These are phyloP conservation scores for Geranium brycei DNA, from an alignment of 345 rosid genomes.

Conservation along the genomic window DNA sequence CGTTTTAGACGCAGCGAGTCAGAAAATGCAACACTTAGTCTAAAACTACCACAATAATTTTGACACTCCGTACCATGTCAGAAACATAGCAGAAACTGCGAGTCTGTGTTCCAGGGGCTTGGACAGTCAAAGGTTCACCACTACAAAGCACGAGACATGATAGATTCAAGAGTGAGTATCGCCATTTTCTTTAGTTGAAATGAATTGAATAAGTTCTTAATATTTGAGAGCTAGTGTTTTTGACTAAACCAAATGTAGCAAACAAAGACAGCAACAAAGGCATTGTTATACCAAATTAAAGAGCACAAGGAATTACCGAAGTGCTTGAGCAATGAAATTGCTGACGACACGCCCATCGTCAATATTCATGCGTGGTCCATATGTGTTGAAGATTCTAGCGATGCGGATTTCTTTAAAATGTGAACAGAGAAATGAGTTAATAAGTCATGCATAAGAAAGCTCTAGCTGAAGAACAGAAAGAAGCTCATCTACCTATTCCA, in stretches of 20 bases:
- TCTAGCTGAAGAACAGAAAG: constrained; percentile 1
- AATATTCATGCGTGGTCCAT: constrained; percentile 95
- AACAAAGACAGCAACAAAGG: not conserved
- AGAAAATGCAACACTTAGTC: not conserved
- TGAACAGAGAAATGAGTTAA: constrained; percentile 2
- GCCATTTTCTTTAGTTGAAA: not conserved
- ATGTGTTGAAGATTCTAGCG: constrained; percentile 96
- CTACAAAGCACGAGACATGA: constrained; percentile 23
- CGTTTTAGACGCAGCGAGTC: not conserved
- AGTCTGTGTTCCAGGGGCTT: constrained; percentile 89
- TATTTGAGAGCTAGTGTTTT: not conserved
- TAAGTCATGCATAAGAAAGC: not conserved
- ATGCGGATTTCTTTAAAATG: constrained; percentile 66
- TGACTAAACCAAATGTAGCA: too few relatives aligned
- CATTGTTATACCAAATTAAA: not conserved
- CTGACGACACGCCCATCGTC: constrained; percentile 99
- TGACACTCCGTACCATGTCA: constrained; percentile 53
- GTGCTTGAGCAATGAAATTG: constrained; percentile 98
- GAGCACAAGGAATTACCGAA: constrained; percentile 35
- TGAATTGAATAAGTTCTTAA: not conserved
- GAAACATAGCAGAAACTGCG: constrained; percentile 96
- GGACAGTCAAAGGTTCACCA: constrained; percentile 85
- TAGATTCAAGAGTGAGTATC: not conserved
- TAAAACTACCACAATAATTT: not conserved
- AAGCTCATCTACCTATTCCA: constrained; percentile 48